Evolutionary conservation across 2,329 filamentous ascomycete species (phyloP).

Genomic region (Calonectria pseudoturangicola): DNA sequence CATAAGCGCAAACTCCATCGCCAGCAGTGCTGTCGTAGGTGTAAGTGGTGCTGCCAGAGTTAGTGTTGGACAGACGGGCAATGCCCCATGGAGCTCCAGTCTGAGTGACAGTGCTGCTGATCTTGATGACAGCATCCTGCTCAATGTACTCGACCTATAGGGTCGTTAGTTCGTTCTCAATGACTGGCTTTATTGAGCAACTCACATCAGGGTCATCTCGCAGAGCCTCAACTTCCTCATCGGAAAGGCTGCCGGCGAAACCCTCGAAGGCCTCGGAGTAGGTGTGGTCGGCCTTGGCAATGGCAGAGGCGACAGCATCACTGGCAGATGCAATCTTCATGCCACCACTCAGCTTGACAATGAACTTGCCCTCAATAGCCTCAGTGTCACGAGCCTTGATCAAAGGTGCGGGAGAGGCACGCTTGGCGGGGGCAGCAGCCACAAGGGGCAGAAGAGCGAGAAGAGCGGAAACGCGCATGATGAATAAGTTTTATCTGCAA

Average conservation of each 20-base stretch:
- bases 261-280: conserved; percentile 52
- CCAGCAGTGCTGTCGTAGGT: conserved; percentile 63
- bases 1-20: conserved; percentile 65
- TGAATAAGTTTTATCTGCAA: conserved; percentile 36
- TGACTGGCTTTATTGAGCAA: no score
- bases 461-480: conserved; percentile 59
- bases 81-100: conserved; percentile 64
- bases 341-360: conserved; percentile 60
- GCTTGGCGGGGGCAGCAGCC: conserved; percentile 57
- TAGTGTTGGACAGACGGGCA: conserved; percentile 61
- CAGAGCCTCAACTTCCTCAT: conserved; percentile 53
- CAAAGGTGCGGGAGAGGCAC: conserved; percentile 59
- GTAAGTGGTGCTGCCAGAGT: conserved; percentile 58
- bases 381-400: conserved; percentile 57
- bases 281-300: conserved; percentile 58
- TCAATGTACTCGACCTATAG: conserved; percentile 62
- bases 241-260: conserved; percentile 55
- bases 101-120: conserved; percentile 50
- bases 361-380: conserved; percentile 61
- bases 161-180: conserved; percentile 2
- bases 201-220: conserved; percentile 54
- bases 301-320: conserved; percentile 53
- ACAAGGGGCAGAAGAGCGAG: conserved; percentile 59
- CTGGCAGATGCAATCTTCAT: conserved; percentile 48
- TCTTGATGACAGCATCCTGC: conserved; percentile 60